Conservation (phyloP, 495 filamentous ascomycete species). For the Aspergillus sclerotioniger region DNA sequence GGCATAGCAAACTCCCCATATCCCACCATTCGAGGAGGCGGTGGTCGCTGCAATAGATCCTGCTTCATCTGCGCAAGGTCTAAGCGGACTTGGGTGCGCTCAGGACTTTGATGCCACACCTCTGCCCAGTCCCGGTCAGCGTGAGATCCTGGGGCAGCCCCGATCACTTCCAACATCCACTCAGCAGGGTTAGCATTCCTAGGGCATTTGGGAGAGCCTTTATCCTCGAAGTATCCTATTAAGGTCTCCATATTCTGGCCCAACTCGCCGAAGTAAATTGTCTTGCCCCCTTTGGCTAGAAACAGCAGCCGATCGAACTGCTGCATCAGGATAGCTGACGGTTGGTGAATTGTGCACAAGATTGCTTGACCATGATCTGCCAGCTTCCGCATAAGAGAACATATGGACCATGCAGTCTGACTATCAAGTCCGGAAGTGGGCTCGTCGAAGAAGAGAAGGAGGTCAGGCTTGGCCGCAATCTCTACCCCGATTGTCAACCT, state of each 20-base stretch:
- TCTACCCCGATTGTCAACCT: constrained; percentile 86
- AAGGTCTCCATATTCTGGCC: constrained; percentile 69
- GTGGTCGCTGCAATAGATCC: constrained; percentile 45
- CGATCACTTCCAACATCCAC: constrained; percentile 91
- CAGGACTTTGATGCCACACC: constrained; percentile 69
- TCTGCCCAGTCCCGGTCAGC: constrained; percentile 77
- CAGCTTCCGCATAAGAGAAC: constrained; percentile 74
- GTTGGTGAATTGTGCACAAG: constrained; percentile 92
- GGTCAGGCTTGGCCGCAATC: constrained; percentile 77
- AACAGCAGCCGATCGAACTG: constrained; percentile 89
- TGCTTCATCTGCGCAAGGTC: constrained; percentile 66
- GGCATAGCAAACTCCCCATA: constrained; percentile 54
- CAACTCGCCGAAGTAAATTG: constrained; percentile 84
- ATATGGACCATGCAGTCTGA: constrained; percentile 84
- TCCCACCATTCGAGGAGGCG: constrained; percentile 28
- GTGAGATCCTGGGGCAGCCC: constrained; percentile 74
- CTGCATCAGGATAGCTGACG: constrained; percentile 85
- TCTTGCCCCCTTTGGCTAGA: constrained; percentile 69
- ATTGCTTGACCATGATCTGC: constrained; percentile 83
- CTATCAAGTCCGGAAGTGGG: constrained; percentile 82
- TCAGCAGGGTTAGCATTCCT: constrained; percentile 77
- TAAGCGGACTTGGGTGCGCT: constrained; percentile 59
- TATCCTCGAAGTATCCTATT: constrained; percentile 73
- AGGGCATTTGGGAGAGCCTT: constrained; percentile 69
- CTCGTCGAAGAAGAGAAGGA: constrained; percentile 87